Base-by-base conservation (phyloP, 345 rosid genomes). In the Camelina neglecta region DNA sequence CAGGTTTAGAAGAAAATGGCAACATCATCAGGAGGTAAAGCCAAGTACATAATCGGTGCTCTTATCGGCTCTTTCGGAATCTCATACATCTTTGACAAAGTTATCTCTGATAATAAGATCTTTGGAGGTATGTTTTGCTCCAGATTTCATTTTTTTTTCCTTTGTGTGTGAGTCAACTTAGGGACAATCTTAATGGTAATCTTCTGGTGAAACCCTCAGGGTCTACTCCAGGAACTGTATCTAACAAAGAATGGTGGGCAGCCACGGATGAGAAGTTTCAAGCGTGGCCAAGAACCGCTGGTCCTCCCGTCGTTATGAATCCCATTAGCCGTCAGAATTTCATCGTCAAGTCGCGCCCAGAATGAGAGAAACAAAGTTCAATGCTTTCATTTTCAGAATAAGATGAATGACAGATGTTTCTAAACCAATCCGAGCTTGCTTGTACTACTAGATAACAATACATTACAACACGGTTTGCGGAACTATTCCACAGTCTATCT, bases 201-300 rank as follows among this genome's bases (percentile, higher is more conserved):
- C 18, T 7, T 65, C 29, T 24, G 18, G 51, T 67, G 63, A 42
- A 26, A 26, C 15, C 15, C 56, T 35, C 84, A 93, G 98, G 98
- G 16, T 78, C 88, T 18, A 93, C 94, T 11, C 96, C 97, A 16
- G 35, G 59, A 20, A 91, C 97, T 24, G 87, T 89, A 60, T 70
- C 91, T 9, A 80, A 76, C 85, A 88, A 94, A 47, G 89, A 78
- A 61, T 89, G 98, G 98, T 82, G 85, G 93, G 85, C 79, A n/a
- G 96, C 86, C 48, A 94, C 96, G 0, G 97, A 92, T 79, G 90
- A 89, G 88, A 92, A 84, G 38, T 83, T 94, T 76, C 98, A 87
- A 84, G 92, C 95, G 7, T 94, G 98, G 98, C 98, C 98, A 9
- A 94, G 95, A n/a, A 86, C 95, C 41, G 97, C 93, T 15, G 97